Conservation (phyloP, 345 rosid genomes). For the Cardamine chenopodiifolia region DNA sequence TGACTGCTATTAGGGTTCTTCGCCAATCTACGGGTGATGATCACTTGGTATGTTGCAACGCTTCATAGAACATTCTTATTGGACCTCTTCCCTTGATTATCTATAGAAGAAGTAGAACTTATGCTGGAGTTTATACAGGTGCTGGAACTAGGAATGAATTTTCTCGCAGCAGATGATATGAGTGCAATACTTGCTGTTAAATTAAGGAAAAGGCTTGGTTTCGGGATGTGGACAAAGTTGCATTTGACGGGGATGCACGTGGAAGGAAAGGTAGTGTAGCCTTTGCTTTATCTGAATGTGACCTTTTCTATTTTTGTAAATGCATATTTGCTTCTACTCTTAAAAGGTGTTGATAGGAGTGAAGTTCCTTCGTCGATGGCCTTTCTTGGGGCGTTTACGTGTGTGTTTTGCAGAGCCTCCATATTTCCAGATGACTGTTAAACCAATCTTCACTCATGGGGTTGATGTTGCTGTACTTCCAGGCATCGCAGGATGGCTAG, state of each 20-base stretch:
- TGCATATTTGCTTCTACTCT: conserved; percentile 14
- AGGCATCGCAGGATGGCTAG: conserved; percentile 98
- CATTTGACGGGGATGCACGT: conserved; percentile 96
- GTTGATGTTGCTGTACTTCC: conserved; percentile 92
- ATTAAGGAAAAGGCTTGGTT: conserved; percentile 83
- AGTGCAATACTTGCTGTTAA: conserved; percentile 90
- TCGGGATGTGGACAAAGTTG: conserved; percentile 95
- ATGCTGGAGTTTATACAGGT: conserved; percentile 55
- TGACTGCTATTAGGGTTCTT: conserved; percentile 84
- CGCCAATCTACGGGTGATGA: conserved; percentile 72
- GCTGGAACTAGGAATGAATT: conserved; percentile 88
- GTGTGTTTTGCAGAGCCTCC: conserved; percentile 98
- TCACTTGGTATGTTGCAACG: conserved; percentile 66
- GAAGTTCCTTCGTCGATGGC: conserved; percentile 86
- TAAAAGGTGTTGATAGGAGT: conserved; percentile 81
- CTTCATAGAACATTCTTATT: not conserved
- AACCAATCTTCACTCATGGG: conserved; percentile 81
- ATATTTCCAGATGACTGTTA: conserved; percentile 92
- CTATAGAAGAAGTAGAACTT: conserved; percentile 13
- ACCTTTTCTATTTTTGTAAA: not conserved
- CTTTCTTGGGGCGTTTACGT: conserved; percentile 85
- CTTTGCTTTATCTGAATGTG: conserved; percentile 17
- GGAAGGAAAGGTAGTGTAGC: conserved; percentile 81
- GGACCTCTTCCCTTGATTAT: not conserved
- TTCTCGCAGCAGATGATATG: conserved; percentile 94